Evolutionary conservation across 2,329 filamentous ascomycete species (phyloP), one percentile per base, ranked within the genome.

Genomic region (Atkinsonella hypoxylon): DNA sequence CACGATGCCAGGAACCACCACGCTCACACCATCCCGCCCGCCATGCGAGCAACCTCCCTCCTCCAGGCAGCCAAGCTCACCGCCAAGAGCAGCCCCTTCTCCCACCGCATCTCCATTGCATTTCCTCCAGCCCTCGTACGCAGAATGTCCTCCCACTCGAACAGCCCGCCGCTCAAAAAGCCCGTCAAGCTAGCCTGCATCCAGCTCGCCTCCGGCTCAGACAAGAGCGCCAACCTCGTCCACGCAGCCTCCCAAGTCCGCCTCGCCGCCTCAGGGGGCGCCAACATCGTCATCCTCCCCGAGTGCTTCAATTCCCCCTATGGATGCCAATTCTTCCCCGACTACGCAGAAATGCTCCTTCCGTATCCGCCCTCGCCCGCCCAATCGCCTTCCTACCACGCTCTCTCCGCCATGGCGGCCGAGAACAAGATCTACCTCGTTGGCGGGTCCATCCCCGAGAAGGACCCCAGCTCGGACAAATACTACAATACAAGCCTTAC

Each of bases 251-350:
- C 77, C 42, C 90, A 93, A 65, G 89, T 97, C 52, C 78, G 89
- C 55, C 83, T 89, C 66, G 91, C 93, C 5, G 84, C 89, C 22
- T 67, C 73, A 26, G 72, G 72, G 3, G 91, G 91, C 58, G 89
- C 91, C 53, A 82, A 86, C 51, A 82, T 98, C 53, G 83, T 97
- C 57, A 89, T 97, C 34, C 79, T 98, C 17, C 93, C 93, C 36
- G 93, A 98, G 73, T 98, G 93, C 76, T 98, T 98, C 81, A 98
- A 98, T 74, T 94, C 87, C 41, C 93, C 93, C 9, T 98, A 98
- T 69, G 93, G 93, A 58, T 89, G 83, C 57, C 68, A 89, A 62
- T 90, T 84, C 75, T 98, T 98, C 70, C 85, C 90, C 49, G 79
- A 83, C 54, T 97, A 97, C 67, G 90, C 93, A 58, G 93, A 98